These are phyloP conservation scores for Arabis hirsuta DNA, from an alignment of 345 rosid genomes.

Conservation along the genomic window DNA sequence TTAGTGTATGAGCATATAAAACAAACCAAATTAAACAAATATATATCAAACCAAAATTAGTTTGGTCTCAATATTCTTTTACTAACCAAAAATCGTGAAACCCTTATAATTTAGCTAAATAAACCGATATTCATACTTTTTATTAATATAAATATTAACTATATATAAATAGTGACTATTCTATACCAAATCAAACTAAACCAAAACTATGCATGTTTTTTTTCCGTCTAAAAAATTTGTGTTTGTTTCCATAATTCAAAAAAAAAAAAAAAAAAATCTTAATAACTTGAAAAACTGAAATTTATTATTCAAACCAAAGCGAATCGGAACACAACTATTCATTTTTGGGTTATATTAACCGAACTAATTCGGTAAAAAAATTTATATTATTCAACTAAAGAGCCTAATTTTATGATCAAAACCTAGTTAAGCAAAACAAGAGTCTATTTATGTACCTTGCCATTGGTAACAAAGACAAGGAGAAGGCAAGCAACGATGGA, in stretches of 20 bases:
- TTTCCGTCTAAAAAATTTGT: too few species aligned
- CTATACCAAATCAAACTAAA: too few species aligned
- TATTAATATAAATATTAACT: not conserved
- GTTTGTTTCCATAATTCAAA: too few species aligned
- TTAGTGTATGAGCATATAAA: not conserved
- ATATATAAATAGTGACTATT: too few species aligned
- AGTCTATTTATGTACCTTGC: constrained; percentile 43
- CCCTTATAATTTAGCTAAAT: not conserved
- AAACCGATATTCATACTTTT: not conserved
- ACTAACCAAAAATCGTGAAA: not conserved
- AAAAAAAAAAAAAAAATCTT: too few species aligned
- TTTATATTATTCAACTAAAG: not conserved
- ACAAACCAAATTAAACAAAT: not conserved
- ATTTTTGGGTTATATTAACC: not conserved
- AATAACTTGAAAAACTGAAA: not conserved
- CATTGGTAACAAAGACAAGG: constrained; percentile 65
- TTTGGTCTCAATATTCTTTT: too few species aligned
- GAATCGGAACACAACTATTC: not conserved
- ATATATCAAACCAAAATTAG: not conserved
- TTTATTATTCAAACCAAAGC: not conserved
- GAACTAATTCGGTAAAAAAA: not conserved
- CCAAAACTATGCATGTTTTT: too few species aligned
- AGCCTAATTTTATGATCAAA: not conserved
- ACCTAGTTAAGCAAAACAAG: constrained; percentile 5
- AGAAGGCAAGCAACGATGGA: constrained; percentile 86